Base-by-base conservation (phyloP, 495 filamentous ascomycete species). In the Daldinia childiae region DNA sequence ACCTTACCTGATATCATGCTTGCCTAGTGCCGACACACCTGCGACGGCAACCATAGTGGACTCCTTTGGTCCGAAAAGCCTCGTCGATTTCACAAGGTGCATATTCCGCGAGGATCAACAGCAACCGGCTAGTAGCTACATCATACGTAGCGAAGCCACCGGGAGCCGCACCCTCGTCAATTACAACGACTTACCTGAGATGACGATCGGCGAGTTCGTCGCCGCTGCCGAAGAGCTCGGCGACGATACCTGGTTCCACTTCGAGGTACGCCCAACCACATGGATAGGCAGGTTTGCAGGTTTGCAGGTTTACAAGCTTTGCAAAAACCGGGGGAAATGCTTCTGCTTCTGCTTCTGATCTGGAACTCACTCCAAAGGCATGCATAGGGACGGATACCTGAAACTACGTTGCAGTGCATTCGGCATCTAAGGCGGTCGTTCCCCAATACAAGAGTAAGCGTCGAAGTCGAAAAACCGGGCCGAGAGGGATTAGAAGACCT, bases 401-500 rank as follows among this genome's bases (percentile, higher is more conserved):
- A 87, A 34, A 86, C 89, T 43, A 88, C 84, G 55, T 75, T 90
- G n/a, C 73, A 81, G 59, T 92, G 90, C 77, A 87, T 92, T 60
- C 80, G 76, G 58, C 79, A 88, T 79, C 73, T 92, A 48, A 87
- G 87, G 61, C 64, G 74, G 19, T 65, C 78, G 6, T 80, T 81
- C 50, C 85, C 87, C 4, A 74, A 67, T 4, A 78, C 82, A 59
- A 82, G 68, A 50, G 79, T 92, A 67, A 93, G 90, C 66, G 86
- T 93, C 52, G 91, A 93, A 75, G 78, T 89, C 7, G 91, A 92
- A 76, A 92, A 91, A 76, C 90, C 90, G 8, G 81, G 82, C 52
- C 82, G 91, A 50, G 75, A 79, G 32, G 90, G 90, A 17, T 79
- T 93, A 58, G 80, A 84, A 60, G 82, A 86, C 39, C 81, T 92